These are phyloP conservation scores for Coniochaeta ligniaria DNA, from an alignment of 2,329 filamentous ascomycete genomes.

Conservation along the genomic window DNA sequence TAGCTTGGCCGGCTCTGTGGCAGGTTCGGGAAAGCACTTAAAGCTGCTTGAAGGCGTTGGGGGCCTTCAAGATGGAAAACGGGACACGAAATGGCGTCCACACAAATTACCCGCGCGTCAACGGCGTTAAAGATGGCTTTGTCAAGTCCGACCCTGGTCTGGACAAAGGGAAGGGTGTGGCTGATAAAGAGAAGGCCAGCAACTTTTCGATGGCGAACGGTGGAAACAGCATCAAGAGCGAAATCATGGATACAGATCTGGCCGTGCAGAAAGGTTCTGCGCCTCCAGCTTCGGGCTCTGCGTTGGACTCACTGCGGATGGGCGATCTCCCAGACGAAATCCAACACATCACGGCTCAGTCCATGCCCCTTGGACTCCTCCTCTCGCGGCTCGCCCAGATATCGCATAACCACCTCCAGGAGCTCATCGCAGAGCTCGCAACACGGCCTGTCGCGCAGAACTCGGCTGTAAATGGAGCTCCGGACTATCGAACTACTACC, in stretches of 20 bases:
- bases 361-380: slow-evolving; percentile 67
- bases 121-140: slow-evolving; percentile 34
- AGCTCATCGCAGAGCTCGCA: slow-evolving; percentile 63
- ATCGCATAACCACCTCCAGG: slow-evolving; percentile 70
- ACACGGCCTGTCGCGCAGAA: slow-evolving; percentile 53
- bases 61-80: slow-evolving; percentile 22
- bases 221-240: background rate
- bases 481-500: slow-evolving; percentile 26
- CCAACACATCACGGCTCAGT: slow-evolving; percentile 66
- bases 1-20: background rate
- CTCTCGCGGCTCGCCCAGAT: slow-evolving; percentile 75
- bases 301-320: slow-evolving; percentile 32
- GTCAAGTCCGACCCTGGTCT: slow-evolving; percentile 17
- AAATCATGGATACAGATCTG: slow-evolving; percentile 9
- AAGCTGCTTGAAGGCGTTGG: background rate
- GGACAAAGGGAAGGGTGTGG: slow-evolving; percentile 24
- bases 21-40: slow-evolving; percentile 5
- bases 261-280: slow-evolving; percentile 11
- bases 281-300: slow-evolving; percentile 10
- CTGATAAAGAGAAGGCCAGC: slow-evolving; percentile 11
- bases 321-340: slow-evolving; percentile 56
- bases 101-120: slow-evolving; percentile 40
- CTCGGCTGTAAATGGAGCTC: slow-evolving; percentile 46
- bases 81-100: slow-evolving; percentile 44
- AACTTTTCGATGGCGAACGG: slow-evolving; percentile 19